Base-by-base conservation (phyloP, 441 rosid genomes). In the Aquilaria agallochum region DNA sequence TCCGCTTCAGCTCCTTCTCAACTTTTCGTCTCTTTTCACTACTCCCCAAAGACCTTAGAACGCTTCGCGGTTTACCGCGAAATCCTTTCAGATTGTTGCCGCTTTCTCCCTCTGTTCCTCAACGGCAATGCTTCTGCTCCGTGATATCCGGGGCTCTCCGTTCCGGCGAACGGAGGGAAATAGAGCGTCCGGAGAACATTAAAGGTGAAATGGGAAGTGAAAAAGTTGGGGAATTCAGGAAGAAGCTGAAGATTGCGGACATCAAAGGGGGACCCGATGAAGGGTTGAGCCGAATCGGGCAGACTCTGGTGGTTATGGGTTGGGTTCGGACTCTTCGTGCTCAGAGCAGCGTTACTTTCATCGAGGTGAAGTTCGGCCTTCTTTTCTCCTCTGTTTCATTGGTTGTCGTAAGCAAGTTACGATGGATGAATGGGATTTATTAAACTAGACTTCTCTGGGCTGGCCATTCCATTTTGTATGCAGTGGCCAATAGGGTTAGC, bases 281-380 rank as follows among this genome's bases (percentile, higher is more conserved):
- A 78, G 96, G 96, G 0, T 53, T 89, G 64, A 72, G 66, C 49
- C 84, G 86, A 11, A 76, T 94, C 9, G 95, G 95, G 46, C 76
- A 80, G 72, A 80, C 69, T 10, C 74, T 89, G 50, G 80, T 72
- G 60, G 83, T 87, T 9, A 65, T 68, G 86, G 99, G 97, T 20
- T 94, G 97, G 99, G 94, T 94, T 10, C 85, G 97, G 20, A 91
- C 97, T 12, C 83, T 94, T 57, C 82, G 99, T 11, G 92, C 65
- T 65, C 99, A 94, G 77, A 91, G 95, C 62, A 87, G 86, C 69
- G 73, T 94, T 60, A 83, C 96, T 2, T 94, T 94, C 61, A 66
- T 94, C 6, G 96, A 94, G 89, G 98, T 85, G 57, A 31, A 13
- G 3, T 50, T n/a, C 4, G 2, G 0, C 45, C 47, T 31, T 27